Evolutionary conservation across 805 yeast genomes (phyloP).

Genomic region (Pichia pseudocactophila): DNA sequence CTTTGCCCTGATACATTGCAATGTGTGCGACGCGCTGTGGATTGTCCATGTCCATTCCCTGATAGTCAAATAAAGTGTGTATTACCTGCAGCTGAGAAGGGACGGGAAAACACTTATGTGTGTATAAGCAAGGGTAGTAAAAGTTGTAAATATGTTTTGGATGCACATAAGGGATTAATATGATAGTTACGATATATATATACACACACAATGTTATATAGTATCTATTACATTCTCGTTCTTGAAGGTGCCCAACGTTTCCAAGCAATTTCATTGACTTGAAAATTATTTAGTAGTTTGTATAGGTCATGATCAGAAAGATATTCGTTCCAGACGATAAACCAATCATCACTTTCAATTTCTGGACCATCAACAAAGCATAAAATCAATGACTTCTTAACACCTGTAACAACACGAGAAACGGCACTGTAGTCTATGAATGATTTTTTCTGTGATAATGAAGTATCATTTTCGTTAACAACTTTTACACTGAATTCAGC

Average conservation of each 20-base stretch:
- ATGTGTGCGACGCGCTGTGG: constrained; percentile 61
- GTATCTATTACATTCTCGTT: constrained; percentile 53
- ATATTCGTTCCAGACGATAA: constrained; percentile 9
- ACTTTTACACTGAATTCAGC: constrained; percentile 68
- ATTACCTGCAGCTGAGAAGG: constrained; percentile 36
- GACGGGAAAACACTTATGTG: constrained; percentile 39
- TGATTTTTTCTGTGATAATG: constrained; percentile 1
- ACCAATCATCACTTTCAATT: constrained; percentile 21
- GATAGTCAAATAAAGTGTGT: constrained; percentile 75
- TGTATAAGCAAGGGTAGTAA: constrained; percentile 76
- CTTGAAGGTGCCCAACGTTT: constrained; percentile 82
- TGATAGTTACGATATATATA: constrained; percentile 16
- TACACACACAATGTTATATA: background rate
- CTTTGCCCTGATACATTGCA: constrained; percentile 75
- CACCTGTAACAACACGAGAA: constrained; percentile 80
- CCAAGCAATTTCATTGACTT: constrained; percentile 57
- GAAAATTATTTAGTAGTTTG: constrained; percentile 31
- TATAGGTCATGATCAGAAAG: constrained; percentile 13
- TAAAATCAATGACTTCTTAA: constrained; percentile 66
- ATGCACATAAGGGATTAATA: constrained; percentile 56
- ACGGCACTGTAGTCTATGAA: constrained; percentile 61
- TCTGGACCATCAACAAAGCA: constrained; percentile 54
- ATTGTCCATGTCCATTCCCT: constrained; percentile 90
- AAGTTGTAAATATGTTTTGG: constrained; percentile 79
- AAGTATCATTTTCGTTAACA: constrained; percentile 9